Conservation (phyloP, 371 early-diverging fungal genomes). For the Syncephalastrum contaminatum region DNA sequence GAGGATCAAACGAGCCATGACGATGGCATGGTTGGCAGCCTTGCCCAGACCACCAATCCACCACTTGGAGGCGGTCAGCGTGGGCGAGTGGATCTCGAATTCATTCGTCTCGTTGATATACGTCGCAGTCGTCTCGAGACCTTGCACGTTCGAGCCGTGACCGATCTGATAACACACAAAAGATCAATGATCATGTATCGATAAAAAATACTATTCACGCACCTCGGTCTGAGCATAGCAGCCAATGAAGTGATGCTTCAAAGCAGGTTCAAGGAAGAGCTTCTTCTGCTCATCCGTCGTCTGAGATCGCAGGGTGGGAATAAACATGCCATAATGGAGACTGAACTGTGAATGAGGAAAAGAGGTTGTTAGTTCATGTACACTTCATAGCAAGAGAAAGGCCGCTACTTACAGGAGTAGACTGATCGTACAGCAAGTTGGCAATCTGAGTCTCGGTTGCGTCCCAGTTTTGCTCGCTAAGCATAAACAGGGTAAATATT, state of each 20-base stretch:
- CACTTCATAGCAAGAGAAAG: not conserved
- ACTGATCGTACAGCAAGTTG: conserved; percentile 46
- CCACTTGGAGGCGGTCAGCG: conserved; percentile 81
- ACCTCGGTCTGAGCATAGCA: conserved; percentile 86
- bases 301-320: conserved; percentile 75
- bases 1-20: conserved; percentile 85
- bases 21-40: conserved; percentile 77
- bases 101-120: conserved; percentile 77
- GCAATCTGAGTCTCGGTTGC: conserved; percentile 39
- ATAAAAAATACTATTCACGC: not conserved
- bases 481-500: not conserved
- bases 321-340: conserved; percentile 71
- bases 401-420: conserved; percentile 36
- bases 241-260: conserved; percentile 76
- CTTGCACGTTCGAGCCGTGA: conserved; percentile 83
- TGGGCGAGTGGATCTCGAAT: conserved; percentile 85
- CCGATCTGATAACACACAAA: conserved; percentile 38
- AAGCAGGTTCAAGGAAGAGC: conserved; percentile 71
- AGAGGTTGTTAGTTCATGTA: conserved; percentile 3
- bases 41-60: conserved; percentile 87
- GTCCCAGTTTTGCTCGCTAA: conserved; percentile 50
- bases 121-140: conserved; percentile 89
- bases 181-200: not conserved
- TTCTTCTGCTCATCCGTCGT: conserved; percentile 78
- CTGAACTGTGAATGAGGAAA: conserved; percentile 26